Percentiles rank a stretch among this genome's conserved stretches.
Conservation (phyloP, 129 eudicot genomes). For the Apium graveolens region DNA sequence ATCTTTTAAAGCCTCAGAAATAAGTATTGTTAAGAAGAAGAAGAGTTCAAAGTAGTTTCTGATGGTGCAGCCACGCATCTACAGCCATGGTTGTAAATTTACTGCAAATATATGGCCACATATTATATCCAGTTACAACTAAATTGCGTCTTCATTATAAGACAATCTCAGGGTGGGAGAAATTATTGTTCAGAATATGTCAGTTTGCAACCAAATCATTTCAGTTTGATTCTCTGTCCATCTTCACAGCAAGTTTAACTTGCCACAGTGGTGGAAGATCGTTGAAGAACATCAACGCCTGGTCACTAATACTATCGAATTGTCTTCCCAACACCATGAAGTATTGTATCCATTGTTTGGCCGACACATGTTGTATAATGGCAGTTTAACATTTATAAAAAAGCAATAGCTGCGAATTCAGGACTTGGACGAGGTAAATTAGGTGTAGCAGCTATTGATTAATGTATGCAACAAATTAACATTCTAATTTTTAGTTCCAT, state of each 20-base stretch:
- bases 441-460: conserved; percentile 1
- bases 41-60: conserved; percentile 26
- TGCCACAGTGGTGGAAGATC: not conserved
- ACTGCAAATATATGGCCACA: not conserved
- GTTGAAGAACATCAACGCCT: not conserved
- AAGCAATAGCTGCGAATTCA: not conserved
- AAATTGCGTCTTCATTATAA: not conserved
- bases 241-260: not conserved
- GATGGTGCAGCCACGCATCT: not conserved
- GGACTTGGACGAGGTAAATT: not conserved
- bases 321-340: not conserved
- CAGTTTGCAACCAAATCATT: not conserved
- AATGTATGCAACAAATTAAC: not conserved
- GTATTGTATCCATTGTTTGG: not conserved
- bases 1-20: conserved; percentile 43
- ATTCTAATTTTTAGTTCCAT: not conserved
- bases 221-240: not conserved
- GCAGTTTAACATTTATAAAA: not conserved
- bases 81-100: not conserved
- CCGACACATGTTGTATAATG: not conserved
- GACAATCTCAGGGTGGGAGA: not conserved
- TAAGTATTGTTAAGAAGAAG: conserved; percentile 36
- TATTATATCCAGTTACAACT: not conserved
- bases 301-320: not conserved
- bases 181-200: not conserved